Percentiles rank a stretch among this genome's conserved stretches.
phyloP scores from a whole-genome alignment of 23 red algal genomes.

The Cyanidium caldarium region DNA sequence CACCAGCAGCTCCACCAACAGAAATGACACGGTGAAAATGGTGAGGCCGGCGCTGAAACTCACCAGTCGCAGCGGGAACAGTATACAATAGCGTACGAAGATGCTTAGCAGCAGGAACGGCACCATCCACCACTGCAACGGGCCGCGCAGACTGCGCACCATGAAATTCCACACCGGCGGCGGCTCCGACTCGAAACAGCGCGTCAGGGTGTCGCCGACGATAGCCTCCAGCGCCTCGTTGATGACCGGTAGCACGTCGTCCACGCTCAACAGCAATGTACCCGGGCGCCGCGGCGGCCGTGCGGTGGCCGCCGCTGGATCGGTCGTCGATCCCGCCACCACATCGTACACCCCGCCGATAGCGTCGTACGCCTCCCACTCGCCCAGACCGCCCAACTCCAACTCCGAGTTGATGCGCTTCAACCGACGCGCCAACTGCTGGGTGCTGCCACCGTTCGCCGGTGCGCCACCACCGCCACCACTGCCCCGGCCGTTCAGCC shows the following conservation, averaged over 20 bases:
- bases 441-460: background rate
- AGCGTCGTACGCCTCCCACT: constrained; percentile 54
- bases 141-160: constrained; percentile 29
- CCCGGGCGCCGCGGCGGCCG: background rate
- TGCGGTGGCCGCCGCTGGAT: too few relatives aligned
- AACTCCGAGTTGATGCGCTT: constrained; percentile 74
- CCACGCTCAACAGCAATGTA: constrained; percentile 1
- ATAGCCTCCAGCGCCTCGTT: constrained; percentile 58
- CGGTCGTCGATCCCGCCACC: too few relatives aligned
- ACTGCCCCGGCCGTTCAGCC: background rate
- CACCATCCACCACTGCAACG: constrained; percentile 15
- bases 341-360: background rate
- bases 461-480: background rate
- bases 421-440: constrained; percentile 10
- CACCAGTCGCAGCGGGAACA: constrained; percentile 41
- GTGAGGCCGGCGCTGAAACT: constrained; percentile 13
- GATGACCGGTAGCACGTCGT: constrained; percentile 25
- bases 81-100: constrained; percentile 67
- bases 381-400: constrained; percentile 53
- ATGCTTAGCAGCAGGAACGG: constrained; percentile 63
- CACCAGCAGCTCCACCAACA: constrained; percentile 8
- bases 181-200: constrained; percentile 58
- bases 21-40: constrained; percentile 13
- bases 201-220: constrained; percentile 53
- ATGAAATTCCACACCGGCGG: constrained; percentile 87